These are phyloP conservation scores for Lentinus brumalis DNA, from an alignment of 768 basidiomycete species.

Conservation along the genomic window DNA sequence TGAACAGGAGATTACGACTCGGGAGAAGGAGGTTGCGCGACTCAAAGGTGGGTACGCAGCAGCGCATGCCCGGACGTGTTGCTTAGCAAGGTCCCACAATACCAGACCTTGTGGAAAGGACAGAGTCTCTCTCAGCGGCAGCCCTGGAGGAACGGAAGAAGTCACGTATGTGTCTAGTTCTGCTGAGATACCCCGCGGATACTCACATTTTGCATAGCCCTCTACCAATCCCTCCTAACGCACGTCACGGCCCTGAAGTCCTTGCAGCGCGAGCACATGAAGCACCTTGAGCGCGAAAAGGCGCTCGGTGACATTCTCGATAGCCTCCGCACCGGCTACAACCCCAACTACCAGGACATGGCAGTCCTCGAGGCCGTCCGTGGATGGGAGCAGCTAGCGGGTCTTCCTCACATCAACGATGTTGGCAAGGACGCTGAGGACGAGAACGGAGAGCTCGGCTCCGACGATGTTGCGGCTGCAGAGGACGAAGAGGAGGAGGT, in stretches of 20 bases:
- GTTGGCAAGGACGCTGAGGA: constrained; percentile 48
- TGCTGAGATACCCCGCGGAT: neutral
- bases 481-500: constrained; percentile 46
- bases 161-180: constrained; percentile 63
- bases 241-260: constrained; percentile 79
- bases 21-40: constrained; percentile 72
- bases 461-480: constrained; percentile 14
- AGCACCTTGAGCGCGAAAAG: constrained; percentile 73
- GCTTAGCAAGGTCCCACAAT: neutral
- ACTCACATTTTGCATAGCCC: constrained; percentile 49
- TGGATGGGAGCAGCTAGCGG: constrained; percentile 82
- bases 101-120: constrained; percentile 73
- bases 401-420: constrained; percentile 72
- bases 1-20: constrained; percentile 57
- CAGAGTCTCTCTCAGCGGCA: constrained; percentile 77
- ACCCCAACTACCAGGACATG: constrained; percentile 99
- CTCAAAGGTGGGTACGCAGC: constrained; percentile 55
- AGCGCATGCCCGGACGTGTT: neutral
- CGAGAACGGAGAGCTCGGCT: constrained; percentile 33
- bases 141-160: constrained; percentile 83
- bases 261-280: constrained; percentile 70
- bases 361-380: constrained; percentile 95
- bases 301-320: constrained; percentile 83
- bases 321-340: constrained; percentile 81
- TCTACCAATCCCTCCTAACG: constrained; percentile 72